These are phyloP conservation scores for Cytospora schulzeri DNA, from an alignment of 2,329 filamentous ascomycete species.

Conservation along the genomic window DNA sequence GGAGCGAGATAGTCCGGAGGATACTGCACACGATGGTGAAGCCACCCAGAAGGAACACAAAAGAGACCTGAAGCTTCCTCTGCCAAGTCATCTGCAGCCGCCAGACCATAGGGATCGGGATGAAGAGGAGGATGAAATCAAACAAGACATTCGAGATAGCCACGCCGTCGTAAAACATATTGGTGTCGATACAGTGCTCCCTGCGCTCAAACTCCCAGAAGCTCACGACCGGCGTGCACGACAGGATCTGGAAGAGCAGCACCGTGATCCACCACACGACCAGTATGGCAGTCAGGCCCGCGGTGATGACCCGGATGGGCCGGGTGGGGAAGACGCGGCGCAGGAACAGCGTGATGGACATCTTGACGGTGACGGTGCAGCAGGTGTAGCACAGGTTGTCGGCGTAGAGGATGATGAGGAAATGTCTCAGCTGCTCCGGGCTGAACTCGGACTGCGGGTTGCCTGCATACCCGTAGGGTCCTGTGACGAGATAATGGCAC, in stretches of 20 bases:
- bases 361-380: constrained; percentile 1
- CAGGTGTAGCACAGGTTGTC: constrained; percentile 2
- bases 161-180: neutral
- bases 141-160: neutral
- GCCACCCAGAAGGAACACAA: neutral
- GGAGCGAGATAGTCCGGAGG: neutral
- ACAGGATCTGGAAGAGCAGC: neutral
- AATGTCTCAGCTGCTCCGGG: neutral
- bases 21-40: constrained; percentile 2
- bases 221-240: neutral
- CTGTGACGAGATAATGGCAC: neutral
- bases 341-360: neutral
- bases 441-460: neutral
- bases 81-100: neutral
- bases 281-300: neutral
- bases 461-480: neutral
- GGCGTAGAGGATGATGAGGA: neutral
- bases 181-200: neutral
- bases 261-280: constrained; percentile 5
- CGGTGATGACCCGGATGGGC: neutral
- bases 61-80: neutral
- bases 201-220: neutral
- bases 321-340: neutral
- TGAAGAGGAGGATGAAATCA: neutral
- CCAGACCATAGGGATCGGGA: constrained; percentile 1